A percentile compares a stretch with the other conserved stretches of the same genome.
Evolutionary conservation across 345 rosid species (phyloP).

Genomic region (Hevea brasiliensis): DNA sequence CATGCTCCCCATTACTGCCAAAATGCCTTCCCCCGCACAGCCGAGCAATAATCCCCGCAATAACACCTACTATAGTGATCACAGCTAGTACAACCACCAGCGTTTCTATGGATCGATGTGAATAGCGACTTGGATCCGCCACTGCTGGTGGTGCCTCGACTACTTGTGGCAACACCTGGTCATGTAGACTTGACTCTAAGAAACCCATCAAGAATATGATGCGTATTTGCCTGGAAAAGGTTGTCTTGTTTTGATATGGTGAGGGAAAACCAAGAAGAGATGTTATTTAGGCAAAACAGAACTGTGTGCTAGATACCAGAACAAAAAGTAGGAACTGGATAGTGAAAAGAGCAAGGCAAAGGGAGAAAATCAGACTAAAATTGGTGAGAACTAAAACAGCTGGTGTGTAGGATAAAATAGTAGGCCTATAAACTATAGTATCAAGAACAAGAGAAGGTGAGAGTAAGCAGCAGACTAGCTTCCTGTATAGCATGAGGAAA

Average conservation of each 20-base stretch:
- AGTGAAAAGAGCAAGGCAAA: too few relatives aligned
- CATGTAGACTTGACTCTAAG: conserved; percentile 27
- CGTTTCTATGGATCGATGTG: conserved; percentile 66
- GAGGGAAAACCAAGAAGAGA: not conserved
- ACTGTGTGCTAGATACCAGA: not conserved
- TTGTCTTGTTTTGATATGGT: too few relatives aligned
- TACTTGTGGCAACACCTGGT: conserved; percentile 34
- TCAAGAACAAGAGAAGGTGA: conserved; percentile 3
- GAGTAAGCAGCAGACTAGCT: not conserved
- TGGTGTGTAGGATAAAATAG: not conserved
- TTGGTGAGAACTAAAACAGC: not conserved
- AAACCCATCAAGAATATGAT: conserved; percentile 13
- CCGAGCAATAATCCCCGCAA: conserved; percentile 74
- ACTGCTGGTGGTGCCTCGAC: conserved; percentile 27
- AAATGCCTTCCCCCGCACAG: conserved; percentile 73
- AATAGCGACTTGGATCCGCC: conserved; percentile 30
- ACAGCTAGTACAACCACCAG: conserved; percentile 82
- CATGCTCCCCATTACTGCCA: conserved; percentile 62
- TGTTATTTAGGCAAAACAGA: not conserved
- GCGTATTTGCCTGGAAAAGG: too few relatives aligned
- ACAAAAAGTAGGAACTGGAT: not conserved
- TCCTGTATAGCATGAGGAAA: not conserved
- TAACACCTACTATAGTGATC: conserved; percentile 62
- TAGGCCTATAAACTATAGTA: not conserved
- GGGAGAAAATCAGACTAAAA: not conserved